Base-by-base conservation (phyloP, 345 rosid species). In the Citrus trifoliata region DNA sequence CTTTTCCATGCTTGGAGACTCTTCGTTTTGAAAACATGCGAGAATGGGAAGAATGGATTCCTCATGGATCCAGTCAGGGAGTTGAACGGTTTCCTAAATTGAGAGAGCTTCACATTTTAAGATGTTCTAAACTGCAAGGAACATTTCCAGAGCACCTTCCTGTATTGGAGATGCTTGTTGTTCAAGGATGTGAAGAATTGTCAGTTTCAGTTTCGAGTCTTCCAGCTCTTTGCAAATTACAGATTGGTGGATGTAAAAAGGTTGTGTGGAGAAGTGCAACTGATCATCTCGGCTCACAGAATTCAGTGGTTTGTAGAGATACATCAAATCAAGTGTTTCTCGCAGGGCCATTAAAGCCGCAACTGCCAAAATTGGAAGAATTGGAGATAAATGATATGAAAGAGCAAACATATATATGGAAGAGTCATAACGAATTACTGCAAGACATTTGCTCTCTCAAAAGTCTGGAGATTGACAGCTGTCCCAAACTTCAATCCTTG, bases 21-120 rank as follows among this genome's bases (percentile, higher is more conserved):
- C 53, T 74, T 35, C n/a, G 6, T 59, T 84, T 87, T 76, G 32
- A 70, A n/a, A 48, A 21, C 13, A 70, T 84, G 85, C 42, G 8
- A 16, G 76, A 71, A 76, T 84, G 86, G 89, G 78, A 79, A 38
- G 78, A 70, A 22, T 85, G 89, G 86, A 46, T 30, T 70, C 22
- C 81, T 24, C 75, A 65, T 3, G 65, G 58, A 78, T 56, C 10
- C 3, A 2, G 32, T 69, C n/a, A 25, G 6, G 1, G 51, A 12
- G 51, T 42, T 42, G 81, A 76, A 28, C 66, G 51, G 24, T 85
- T 87, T 66, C 83, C 88, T 30, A 24, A 78, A 33, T 82, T 83
- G 35, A 77, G 63, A 18, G 58, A 81, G 55, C 86, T 87, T 67
- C 33, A 37, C 19, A 81, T 87, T 75, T 33, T 56, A 51, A 37